Conservation (phyloP, 176 grass and related monocot genomes). For the Paspalum vaginatum region DNA sequence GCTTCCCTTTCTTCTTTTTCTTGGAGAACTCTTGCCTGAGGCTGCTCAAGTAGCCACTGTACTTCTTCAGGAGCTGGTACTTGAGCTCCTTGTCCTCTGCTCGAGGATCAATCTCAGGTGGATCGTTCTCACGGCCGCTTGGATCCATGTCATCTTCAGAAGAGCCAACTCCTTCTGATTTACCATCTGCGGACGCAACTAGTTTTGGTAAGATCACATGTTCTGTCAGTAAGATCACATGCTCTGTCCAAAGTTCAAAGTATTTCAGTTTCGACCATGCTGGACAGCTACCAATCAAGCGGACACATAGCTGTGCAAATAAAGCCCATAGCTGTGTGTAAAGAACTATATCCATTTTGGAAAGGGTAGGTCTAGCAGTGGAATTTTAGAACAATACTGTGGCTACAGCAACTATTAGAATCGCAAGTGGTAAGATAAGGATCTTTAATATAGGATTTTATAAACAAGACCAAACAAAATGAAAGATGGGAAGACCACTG, state of each 20-base stretch:
- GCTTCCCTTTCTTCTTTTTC: constrained; percentile 91
- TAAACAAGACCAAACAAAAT: not conserved
- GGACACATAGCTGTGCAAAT: not conserved
- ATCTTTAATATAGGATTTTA: not conserved
- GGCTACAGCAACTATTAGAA: constrained; percentile 13
- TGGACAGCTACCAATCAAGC: constrained; percentile 24
- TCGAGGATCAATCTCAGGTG: constrained; percentile 60
- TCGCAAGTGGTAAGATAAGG: not conserved
- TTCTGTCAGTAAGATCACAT: not conserved
- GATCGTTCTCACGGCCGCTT: constrained; percentile 63
- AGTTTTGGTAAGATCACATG: constrained; percentile 19
- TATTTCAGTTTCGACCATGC: constrained; percentile 41
- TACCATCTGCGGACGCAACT: constrained; percentile 60
- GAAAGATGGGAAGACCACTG: not conserved
- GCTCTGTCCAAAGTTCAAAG: constrained; percentile 13
- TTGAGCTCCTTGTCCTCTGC: constrained; percentile 72
- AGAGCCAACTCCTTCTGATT: constrained; percentile 68
- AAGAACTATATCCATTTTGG: constrained; percentile 30
- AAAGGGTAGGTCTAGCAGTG: constrained; percentile 3
- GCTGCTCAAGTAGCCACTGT: constrained; percentile 83
- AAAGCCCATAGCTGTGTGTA: constrained; percentile 39
- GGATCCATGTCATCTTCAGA: constrained; percentile 84
- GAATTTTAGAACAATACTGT: constrained; percentile 19
- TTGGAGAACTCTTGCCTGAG: constrained; percentile 82
- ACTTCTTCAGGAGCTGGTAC: constrained; percentile 73